Percentiles rank a stretch among this genome's conserved stretches.
Evolutionary conservation across 768 basidiomycete genomes (phyloP).

Genomic region (Ramaria rubella): DNA sequence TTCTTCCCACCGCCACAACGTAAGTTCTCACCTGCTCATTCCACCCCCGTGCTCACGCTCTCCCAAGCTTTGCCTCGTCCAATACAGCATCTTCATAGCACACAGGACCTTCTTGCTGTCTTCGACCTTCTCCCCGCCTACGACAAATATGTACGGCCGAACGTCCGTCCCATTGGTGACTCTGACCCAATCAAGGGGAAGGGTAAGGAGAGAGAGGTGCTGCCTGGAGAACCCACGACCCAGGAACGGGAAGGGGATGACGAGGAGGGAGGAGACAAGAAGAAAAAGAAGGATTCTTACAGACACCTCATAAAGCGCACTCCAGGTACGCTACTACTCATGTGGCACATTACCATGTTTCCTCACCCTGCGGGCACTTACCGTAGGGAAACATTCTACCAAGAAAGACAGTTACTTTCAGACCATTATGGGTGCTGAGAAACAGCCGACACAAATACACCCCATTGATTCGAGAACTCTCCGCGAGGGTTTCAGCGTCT

Average conservation of each 20-base stretch:
- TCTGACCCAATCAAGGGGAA: slow-evolving; percentile 21
- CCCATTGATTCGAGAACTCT: slow-evolving; percentile 63
- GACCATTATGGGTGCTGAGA: slow-evolving; percentile 61
- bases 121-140: slow-evolving; percentile 70
- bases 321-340: slow-evolving; percentile 46
- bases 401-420: slow-evolving; percentile 73
- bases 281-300: slow-evolving; percentile 73
- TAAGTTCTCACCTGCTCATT: not conserved
- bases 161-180: slow-evolving; percentile 30
- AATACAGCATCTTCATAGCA: slow-evolving; percentile 51
- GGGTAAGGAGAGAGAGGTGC: slow-evolving; percentile 25
- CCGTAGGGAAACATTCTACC: slow-evolving; percentile 66
- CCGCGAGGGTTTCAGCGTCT: slow-evolving; percentile 66
- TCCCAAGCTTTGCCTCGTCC: slow-evolving; percentile 5
- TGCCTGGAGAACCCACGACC: slow-evolving; percentile 16
- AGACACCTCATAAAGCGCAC: slow-evolving; percentile 70
- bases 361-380: not conserved
- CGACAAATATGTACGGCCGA: slow-evolving; percentile 71
- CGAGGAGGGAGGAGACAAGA: slow-evolving; percentile 50
- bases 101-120: slow-evolving; percentile 70
- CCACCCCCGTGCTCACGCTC: not conserved
- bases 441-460: slow-evolving; percentile 56
- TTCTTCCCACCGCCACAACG: slow-evolving; percentile 9
- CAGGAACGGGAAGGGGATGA: slow-evolving; percentile 48
- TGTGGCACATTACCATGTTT: not conserved